Evolutionary conservation across 306 rosid species (phyloP).

Genomic region (Alnus glutinosa): DNA sequence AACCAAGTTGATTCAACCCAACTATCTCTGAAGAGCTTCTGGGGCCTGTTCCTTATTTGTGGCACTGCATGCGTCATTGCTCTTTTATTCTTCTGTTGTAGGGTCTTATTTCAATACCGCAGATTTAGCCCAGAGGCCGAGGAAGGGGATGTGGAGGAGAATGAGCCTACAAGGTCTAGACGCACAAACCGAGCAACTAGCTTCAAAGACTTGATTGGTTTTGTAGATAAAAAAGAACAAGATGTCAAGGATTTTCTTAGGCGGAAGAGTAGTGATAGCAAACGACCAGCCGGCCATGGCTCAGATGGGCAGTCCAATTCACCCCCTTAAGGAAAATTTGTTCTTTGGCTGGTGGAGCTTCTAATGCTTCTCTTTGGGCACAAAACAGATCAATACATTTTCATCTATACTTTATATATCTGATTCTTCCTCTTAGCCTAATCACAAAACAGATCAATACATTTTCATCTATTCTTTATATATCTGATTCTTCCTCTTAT

Average conservation of each 20-base stretch:
- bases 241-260: slow-evolving; percentile 58
- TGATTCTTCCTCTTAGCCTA: neutral
- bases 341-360: slow-evolving; percentile 17
- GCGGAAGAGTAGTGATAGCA: slow-evolving; percentile 44
- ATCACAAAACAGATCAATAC: neutral
- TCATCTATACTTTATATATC: neutral
- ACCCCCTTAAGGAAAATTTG: slow-evolving; percentile 23
- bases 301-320: slow-evolving; percentile 28
- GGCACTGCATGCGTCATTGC: slow-evolving; percentile 59
- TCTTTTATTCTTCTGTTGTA: slow-evolving; percentile 46
- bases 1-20: slow-evolving; percentile 37
- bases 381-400: neutral
- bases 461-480: neutral
- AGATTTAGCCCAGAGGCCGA: slow-evolving; percentile 45
- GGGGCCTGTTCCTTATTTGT: slow-evolving; percentile 79
- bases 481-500: neutral
- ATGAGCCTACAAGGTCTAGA: slow-evolving; percentile 32
- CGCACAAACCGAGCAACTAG: slow-evolving; percentile 37
- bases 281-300: slow-evolving; percentile 37
- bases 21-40: slow-evolving; percentile 70
- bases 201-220: slow-evolving; percentile 47
- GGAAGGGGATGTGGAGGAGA: slow-evolving; percentile 35
- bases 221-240: slow-evolving; percentile 68
- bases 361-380: slow-evolving; percentile 21
- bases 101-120: slow-evolving; percentile 52